These are phyloP conservation scores for Fusarium tanahbumbuense DNA, from an alignment of 2,329 filamentous ascomycete species.

Conservation along the genomic window DNA sequence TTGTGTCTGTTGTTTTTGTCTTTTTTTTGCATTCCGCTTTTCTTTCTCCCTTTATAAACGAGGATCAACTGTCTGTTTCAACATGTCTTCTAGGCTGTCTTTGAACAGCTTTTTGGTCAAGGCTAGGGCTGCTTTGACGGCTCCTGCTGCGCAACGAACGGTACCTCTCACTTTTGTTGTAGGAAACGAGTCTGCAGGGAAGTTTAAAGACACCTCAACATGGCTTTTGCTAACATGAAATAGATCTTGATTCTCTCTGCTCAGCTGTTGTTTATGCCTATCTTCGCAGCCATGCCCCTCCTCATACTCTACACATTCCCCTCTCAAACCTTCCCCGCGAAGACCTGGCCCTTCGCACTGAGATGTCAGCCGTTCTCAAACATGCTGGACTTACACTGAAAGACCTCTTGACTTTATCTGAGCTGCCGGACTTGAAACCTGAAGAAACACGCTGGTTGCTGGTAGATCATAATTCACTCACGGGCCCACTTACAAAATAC, in stretches of 20 bases:
- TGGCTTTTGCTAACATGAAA: background rate
- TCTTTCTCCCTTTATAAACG: background rate
- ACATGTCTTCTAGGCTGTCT: slow-evolving; percentile 53
- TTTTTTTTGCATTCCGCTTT: background rate
- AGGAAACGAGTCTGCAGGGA: slow-evolving; percentile 76
- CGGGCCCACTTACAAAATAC: slow-evolving; percentile 69
- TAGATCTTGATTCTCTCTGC: slow-evolving; percentile 85
- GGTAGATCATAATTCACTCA: slow-evolving; percentile 82
- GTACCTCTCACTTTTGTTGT: slow-evolving; percentile 70
- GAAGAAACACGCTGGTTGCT: slow-evolving; percentile 75
- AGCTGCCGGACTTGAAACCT: slow-evolving; percentile 62
- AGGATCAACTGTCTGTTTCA: background rate
- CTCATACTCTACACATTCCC: slow-evolving; percentile 73
- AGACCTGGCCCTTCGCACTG: slow-evolving; percentile 78
- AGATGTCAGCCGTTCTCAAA: slow-evolving; percentile 74
- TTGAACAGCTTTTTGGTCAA: slow-evolving; percentile 63
- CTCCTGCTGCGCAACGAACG: slow-evolving; percentile 57
- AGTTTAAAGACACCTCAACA: slow-evolving; percentile 15
- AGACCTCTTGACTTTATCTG: slow-evolving; percentile 72
- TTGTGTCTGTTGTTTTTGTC: background rate
- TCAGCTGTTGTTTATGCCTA: slow-evolving; percentile 80
- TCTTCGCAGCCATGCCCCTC: slow-evolving; percentile 70
- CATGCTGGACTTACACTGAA: slow-evolving; percentile 67
- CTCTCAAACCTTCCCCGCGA: slow-evolving; percentile 75
- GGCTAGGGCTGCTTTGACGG: slow-evolving; percentile 60